Evolutionary conservation across 805 yeast genomes (phyloP).

Genomic region (Cyberlindnera sargentensis): DNA sequence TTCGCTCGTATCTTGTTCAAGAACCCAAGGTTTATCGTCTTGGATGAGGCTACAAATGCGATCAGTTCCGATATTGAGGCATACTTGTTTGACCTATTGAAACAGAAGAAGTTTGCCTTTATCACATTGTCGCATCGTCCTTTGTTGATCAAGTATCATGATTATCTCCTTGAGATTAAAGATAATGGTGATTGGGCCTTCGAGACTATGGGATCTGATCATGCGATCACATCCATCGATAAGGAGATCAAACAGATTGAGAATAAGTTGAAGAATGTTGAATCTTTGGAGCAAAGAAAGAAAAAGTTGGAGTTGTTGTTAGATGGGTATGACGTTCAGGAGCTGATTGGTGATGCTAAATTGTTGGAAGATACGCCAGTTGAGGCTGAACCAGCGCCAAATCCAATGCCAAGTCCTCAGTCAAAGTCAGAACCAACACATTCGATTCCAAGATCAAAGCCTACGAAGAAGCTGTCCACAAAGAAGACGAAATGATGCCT

Average conservation of each 20-base stretch:
- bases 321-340: slow-evolving; percentile 18
- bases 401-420: not conserved
- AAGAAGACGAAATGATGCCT: not conserved
- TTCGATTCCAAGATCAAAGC: not conserved
- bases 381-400: not conserved
- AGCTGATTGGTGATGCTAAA: not conserved
- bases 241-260: slow-evolving; percentile 68
- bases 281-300: slow-evolving; percentile 53
- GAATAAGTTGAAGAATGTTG: slow-evolving; percentile 50
- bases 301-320: slow-evolving; percentile 40
- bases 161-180: slow-evolving; percentile 61
- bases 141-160: slow-evolving; percentile 77
- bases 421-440: not conserved
- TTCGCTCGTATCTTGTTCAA: slow-evolving; percentile 82
- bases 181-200: slow-evolving; percentile 51
- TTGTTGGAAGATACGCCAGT: slow-evolving; percentile 4
- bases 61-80: slow-evolving; percentile 88
- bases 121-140: slow-evolving; percentile 83
- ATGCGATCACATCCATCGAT: slow-evolving; percentile 61
- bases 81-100: slow-evolving; percentile 68
- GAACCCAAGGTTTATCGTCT: slow-evolving; percentile 70
- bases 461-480: not conserved
- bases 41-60: slow-evolving; percentile 94
- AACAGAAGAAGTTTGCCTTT: slow-evolving; percentile 61
- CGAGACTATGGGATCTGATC: slow-evolving; percentile 59